Percentiles rank a stretch among this genome's conserved stretches.
These are phyloP conservation scores for Hyaloperonospora arabidopsidis DNA, from an alignment of 352 stramenopile genomes.

Conservation along the genomic window DNA sequence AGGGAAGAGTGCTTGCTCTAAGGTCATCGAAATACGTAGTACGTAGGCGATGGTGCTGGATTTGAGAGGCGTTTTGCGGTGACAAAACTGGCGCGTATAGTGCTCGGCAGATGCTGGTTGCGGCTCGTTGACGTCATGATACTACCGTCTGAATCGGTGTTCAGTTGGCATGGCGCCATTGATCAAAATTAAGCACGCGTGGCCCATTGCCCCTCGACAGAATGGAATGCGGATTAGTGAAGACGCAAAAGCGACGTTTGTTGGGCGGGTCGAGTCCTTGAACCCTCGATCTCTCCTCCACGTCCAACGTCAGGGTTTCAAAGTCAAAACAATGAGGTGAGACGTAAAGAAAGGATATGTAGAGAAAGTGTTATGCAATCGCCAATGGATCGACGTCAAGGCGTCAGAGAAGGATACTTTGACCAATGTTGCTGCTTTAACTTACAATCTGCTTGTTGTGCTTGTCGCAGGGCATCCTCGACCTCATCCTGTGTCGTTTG, in stretches of 20 bases:
- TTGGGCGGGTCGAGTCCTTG: background rate
- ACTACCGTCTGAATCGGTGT: conserved; percentile 23
- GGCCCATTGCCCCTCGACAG: too few relatives aligned
- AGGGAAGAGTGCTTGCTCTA: too few relatives aligned
- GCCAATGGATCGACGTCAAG: too few relatives aligned
- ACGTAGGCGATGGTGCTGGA: too few relatives aligned
- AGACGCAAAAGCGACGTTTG: conserved; percentile 1
- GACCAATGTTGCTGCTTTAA: too few relatives aligned
- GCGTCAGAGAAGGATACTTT: too few relatives aligned
- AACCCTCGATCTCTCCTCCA: conserved; percentile 3
- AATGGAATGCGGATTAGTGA: conserved; percentile 3
- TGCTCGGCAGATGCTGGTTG: too few relatives aligned
- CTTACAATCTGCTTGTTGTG: conserved; percentile 7
- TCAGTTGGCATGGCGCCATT: conserved; percentile 12
- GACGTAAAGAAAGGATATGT: background rate
- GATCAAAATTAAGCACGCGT: too few relatives aligned
- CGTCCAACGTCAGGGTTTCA: conserved; percentile 21
- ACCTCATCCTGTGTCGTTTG: conserved; percentile 44
- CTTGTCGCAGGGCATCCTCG: conserved; percentile 32
- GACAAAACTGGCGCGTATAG: too few relatives aligned
- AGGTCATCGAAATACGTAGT: too few relatives aligned
- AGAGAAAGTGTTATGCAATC: background rate
- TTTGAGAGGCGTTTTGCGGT: too few relatives aligned
- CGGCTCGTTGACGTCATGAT: too few relatives aligned
- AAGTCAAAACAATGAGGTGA: conserved; percentile 38